These are phyloP conservation scores for Podospora appendiculata DNA, from an alignment of 495 filamentous ascomycete genomes.

Conservation along the genomic window DNA sequence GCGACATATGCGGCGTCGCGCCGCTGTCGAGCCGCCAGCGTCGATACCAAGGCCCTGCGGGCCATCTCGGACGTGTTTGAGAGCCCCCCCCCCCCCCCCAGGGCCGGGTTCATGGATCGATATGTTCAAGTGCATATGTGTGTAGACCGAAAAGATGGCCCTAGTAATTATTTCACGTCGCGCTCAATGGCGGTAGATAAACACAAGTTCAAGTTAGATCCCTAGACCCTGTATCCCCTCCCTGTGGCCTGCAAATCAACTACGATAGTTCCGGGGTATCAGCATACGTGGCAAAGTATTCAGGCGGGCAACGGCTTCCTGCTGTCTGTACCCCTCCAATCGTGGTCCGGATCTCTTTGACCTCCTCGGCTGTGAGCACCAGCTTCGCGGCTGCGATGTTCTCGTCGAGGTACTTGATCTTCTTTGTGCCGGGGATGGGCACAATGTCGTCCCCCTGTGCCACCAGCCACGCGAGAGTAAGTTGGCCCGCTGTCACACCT, in stretches of 20 bases:
- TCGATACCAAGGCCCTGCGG: not conserved
- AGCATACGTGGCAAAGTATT: slow-evolving; percentile 12
- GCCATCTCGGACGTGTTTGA: not conserved
- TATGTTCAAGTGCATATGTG: no score
- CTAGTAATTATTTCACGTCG: no score
- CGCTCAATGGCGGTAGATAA: no score
- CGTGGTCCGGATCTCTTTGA: slow-evolving; percentile 29
- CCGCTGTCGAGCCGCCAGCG: slow-evolving; percentile 18
- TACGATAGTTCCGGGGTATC: slow-evolving; percentile 11
- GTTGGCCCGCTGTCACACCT: slow-evolving; percentile 36
- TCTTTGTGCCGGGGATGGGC: slow-evolving; percentile 52
- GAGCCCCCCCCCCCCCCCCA: no score
- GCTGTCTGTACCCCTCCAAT: slow-evolving; percentile 7
- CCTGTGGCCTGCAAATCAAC: no score
- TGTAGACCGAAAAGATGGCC: no score
- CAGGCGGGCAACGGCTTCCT: slow-evolving; percentile 5
- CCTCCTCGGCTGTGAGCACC: slow-evolving; percentile 35
- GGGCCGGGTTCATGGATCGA: not conserved
- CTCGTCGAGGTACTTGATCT: slow-evolving; percentile 48
- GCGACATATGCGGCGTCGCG: slow-evolving; percentile 18
- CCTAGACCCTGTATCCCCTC: no score
- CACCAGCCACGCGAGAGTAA: slow-evolving; percentile 50
- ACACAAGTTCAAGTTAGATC: no score
- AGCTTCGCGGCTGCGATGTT: slow-evolving; percentile 43
- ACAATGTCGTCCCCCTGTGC: slow-evolving; percentile 50